phyloP scores from a whole-genome alignment of 345 rosid genomes.

The Brassica nigra region DNA sequence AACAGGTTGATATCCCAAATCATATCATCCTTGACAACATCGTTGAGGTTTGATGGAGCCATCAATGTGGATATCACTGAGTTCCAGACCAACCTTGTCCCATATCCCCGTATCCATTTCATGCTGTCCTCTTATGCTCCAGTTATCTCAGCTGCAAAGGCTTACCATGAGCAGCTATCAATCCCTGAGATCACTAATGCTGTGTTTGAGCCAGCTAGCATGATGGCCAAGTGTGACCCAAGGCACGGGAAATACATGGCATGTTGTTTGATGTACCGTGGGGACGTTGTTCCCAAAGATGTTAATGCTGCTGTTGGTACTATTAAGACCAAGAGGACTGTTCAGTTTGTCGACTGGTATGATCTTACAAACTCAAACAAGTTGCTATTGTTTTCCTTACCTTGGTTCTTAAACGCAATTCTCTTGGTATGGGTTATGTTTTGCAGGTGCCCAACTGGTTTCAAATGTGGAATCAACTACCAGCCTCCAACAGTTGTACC shows the following conservation, averaged over 20 bases:
- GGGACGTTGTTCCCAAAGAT: not conserved
- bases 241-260: not conserved
- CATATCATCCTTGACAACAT: slow-evolving; percentile 68
- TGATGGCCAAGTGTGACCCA: slow-evolving; percentile 4
- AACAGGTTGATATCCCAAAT: slow-evolving; percentile 71
- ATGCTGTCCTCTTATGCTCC: slow-evolving; percentile 73
- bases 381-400: not conserved
- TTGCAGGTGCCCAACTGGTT: slow-evolving; percentile 69
- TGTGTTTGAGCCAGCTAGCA: slow-evolving; percentile 16
- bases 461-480: slow-evolving; percentile 70
- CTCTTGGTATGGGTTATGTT: not conserved
- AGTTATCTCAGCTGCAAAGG: slow-evolving; percentile 70
- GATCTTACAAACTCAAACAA: not conserved
- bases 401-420: not conserved
- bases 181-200: slow-evolving; percentile 72
- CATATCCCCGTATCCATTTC: slow-evolving; percentile 70
- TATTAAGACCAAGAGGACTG: not conserved
- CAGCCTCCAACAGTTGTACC: slow-evolving; percentile 71
- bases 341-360: slow-evolving; percentile 3
- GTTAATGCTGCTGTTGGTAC: slow-evolving; percentile 1
- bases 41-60: slow-evolving; percentile 65
- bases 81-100: slow-evolving; percentile 71
- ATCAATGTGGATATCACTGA: slow-evolving; percentile 71
- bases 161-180: slow-evolving; percentile 68
- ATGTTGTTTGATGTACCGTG: not conserved